A percentile compares a stretch with the other conserved stretches of the same genome.
Evolutionary conservation across 2,329 filamentous ascomycete genomes (phyloP).

Genomic region (Clonostachys chloroleuca): DNA sequence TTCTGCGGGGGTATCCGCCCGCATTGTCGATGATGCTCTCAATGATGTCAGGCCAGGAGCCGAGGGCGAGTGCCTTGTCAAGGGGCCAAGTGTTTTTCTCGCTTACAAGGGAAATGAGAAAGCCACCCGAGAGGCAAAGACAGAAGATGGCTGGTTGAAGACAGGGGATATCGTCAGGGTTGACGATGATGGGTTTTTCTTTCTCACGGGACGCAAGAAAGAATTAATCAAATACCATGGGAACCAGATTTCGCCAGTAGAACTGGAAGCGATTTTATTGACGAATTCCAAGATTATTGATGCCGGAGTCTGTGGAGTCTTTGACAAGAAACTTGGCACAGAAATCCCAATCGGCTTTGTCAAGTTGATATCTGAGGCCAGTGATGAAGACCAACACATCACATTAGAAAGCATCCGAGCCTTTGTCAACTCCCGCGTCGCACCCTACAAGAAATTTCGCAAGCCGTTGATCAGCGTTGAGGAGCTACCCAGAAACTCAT

Average conservation of each 20-base stretch:
- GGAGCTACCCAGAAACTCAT: slow-evolving; percentile 15
- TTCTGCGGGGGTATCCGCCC: slow-evolving; percentile 9
- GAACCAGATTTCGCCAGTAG: slow-evolving; percentile 54
- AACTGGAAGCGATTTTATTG: slow-evolving; percentile 32
- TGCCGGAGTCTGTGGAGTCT: slow-evolving; percentile 19
- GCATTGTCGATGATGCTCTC: slow-evolving; percentile 19
- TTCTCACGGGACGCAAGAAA: slow-evolving; percentile 35
- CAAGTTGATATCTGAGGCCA: slow-evolving; percentile 5
- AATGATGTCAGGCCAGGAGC: slow-evolving; percentile 15
- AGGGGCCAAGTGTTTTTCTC: slow-evolving; percentile 17
- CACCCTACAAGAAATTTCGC: slow-evolving; percentile 20
- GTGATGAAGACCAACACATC: not conserved
- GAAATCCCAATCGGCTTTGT: slow-evolving; percentile 23
- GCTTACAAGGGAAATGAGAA: slow-evolving; percentile 16
- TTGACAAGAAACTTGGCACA: slow-evolving; percentile 11
- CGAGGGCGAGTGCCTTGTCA: slow-evolving; percentile 17
- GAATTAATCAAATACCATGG: slow-evolving; percentile 60
- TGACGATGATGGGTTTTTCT: slow-evolving; percentile 20
- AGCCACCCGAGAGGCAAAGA: slow-evolving; percentile 15
- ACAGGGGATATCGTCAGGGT: slow-evolving; percentile 20
- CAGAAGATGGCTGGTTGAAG: slow-evolving; percentile 17
- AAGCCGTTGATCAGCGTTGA: slow-evolving; percentile 15
- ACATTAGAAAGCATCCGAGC: slow-evolving; percentile 10
- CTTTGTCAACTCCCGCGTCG: slow-evolving; percentile 17
- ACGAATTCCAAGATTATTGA: slow-evolving; percentile 18